Conservation (phyloP, 2,329 filamentous ascomycete species). For the Tolypocladium sp. region DNA sequence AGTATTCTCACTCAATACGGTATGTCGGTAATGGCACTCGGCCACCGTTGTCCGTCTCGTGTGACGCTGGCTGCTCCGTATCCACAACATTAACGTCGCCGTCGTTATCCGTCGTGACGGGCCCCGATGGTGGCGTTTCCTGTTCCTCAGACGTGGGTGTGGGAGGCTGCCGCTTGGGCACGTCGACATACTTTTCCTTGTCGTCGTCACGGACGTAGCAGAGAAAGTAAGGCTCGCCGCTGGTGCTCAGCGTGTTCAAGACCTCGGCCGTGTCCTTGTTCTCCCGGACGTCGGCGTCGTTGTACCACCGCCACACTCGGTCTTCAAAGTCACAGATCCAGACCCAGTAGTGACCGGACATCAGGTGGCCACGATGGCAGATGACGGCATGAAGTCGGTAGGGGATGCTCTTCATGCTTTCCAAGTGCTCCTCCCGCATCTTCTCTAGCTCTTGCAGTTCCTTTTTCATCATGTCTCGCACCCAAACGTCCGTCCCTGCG, state of each 20-base stretch:
- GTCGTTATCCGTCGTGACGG: slow-evolving; percentile 10
- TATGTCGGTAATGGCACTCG: not conserved
- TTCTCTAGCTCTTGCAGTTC: slow-evolving; percentile 25
- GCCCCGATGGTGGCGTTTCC: not conserved
- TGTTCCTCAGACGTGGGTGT: slow-evolving; percentile 4
- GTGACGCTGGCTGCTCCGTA: not conserved
- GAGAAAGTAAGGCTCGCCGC: slow-evolving; percentile 72
- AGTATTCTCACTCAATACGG: not conserved
- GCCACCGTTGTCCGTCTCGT: not conserved
- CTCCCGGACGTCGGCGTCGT: slow-evolving; percentile 73
- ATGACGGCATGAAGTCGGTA: slow-evolving; percentile 90
- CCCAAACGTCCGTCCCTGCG: slow-evolving; percentile 14
- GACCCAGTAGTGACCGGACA: slow-evolving; percentile 89
- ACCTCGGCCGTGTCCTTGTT: slow-evolving; percentile 58
- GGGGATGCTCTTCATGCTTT: slow-evolving; percentile 51
- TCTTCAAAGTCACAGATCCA: slow-evolving; percentile 87
- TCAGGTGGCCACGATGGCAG: slow-evolving; percentile 69
- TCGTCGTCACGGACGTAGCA: slow-evolving; percentile 69
- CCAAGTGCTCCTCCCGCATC: slow-evolving; percentile 19
- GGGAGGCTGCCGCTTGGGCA: slow-evolving; percentile 28
- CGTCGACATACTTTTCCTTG: slow-evolving; percentile 43
- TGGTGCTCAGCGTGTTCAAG: slow-evolving; percentile 55
- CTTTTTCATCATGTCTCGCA: slow-evolving; percentile 35
- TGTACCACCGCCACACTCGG: slow-evolving; percentile 85
- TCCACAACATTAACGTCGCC: slow-evolving; percentile 12